Percentiles rank a stretch among this genome's conserved stretches.
Conservation (phyloP, 2,329 filamentous ascomycete genomes). For the Phialocephala subalpina region DNA sequence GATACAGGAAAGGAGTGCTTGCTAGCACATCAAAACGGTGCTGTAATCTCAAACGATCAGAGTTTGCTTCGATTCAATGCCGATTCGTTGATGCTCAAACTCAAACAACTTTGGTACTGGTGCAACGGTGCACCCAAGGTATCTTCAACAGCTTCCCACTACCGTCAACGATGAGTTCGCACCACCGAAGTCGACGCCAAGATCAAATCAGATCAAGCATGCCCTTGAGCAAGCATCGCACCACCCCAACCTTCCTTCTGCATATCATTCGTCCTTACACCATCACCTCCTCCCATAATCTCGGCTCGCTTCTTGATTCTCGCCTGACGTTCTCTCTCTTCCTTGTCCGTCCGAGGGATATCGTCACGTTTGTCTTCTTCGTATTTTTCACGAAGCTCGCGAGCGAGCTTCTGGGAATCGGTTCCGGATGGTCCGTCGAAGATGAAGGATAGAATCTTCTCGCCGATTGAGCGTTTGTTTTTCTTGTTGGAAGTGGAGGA, state of each 20-base stretch:
- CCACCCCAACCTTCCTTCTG: constrained; percentile 2
- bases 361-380: constrained; percentile 4
- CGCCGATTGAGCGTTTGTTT: background rate
- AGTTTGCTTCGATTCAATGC: background rate
- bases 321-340: background rate
- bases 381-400: constrained; percentile 2
- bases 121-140: too few relatives aligned
- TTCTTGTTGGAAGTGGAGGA: background rate
- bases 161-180: too few relatives aligned
- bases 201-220: background rate
- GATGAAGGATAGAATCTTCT: background rate
- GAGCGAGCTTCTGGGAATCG: background rate
- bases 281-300: constrained; percentile 3
- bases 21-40: background rate
- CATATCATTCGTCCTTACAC: constrained; percentile 10
- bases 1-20: background rate
- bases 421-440: constrained; percentile 4
- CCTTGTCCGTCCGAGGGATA: background rate
- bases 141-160: too few relatives aligned
- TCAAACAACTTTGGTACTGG: background rate
- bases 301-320: constrained; percentile 1
- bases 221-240: background rate
- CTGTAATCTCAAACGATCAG: too few relatives aligned
- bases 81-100: background rate
- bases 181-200: too few relatives aligned